Percentiles rank a stretch among this genome's conserved stretches.
phyloP scores from a whole-genome alignment of 1,284 basidiomycete genomes.

The Schizophyllum amplum region DNA sequence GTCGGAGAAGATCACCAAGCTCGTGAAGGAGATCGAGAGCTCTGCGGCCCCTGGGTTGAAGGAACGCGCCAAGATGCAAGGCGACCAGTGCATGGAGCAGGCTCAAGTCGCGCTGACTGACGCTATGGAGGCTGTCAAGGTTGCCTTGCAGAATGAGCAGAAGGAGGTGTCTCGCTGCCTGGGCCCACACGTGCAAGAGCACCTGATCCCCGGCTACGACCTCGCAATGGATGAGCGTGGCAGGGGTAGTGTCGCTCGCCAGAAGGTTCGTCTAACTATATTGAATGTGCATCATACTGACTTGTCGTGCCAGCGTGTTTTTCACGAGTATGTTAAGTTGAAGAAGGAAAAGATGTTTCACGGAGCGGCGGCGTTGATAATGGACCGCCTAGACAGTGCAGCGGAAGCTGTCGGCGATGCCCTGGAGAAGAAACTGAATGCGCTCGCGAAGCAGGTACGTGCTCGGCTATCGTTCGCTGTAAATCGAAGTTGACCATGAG shows the following conservation, averaged over 20 bases:
- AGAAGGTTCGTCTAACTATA: constrained; percentile 35
- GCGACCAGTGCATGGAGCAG: constrained; percentile 42
- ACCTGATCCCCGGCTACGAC: constrained; percentile 43
- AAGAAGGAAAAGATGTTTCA: constrained; percentile 45
- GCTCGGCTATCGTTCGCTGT: not conserved
- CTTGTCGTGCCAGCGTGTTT: constrained; percentile 27
- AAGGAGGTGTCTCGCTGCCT: constrained; percentile 53
- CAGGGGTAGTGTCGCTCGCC: constrained; percentile 46
- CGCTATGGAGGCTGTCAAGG: constrained; percentile 38
- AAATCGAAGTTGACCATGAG: constrained; percentile 1
- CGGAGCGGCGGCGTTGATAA: constrained; percentile 40
- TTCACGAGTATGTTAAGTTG: constrained; percentile 34
- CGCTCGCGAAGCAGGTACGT: constrained; percentile 47
- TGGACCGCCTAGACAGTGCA: constrained; percentile 36
- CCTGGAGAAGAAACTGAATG: constrained; percentile 34
- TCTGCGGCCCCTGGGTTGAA: constrained; percentile 42
- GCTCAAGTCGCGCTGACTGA: constrained; percentile 40
- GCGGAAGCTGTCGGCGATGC: constrained; percentile 42
- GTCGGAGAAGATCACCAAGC: constrained; percentile 28
- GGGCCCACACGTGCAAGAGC: constrained; percentile 45
- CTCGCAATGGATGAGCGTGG: constrained; percentile 46
- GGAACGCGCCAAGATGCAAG: constrained; percentile 42
- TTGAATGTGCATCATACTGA: not conserved
- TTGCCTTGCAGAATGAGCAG: constrained; percentile 43
- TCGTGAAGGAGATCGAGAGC: constrained; percentile 41